phyloP scores from a whole-genome alignment of 148 eudicot genomes.

The Rhododendron kiyosumense region DNA sequence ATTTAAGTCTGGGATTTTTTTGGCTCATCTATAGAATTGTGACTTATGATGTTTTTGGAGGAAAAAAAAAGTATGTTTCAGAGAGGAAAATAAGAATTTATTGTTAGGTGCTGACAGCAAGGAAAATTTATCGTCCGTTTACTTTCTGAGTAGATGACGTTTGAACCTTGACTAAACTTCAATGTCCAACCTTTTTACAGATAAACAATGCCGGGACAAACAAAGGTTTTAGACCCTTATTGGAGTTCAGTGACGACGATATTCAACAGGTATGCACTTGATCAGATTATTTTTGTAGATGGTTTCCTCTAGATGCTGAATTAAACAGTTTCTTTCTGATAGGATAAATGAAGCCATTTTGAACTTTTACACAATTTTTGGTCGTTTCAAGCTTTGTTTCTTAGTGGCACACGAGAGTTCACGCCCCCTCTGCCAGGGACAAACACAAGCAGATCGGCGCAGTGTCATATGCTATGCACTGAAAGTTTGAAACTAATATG shows the following conservation, averaged over 20 bases:
- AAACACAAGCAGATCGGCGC: neutral
- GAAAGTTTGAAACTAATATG: neutral
- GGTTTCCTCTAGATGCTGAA: neutral
- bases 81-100: neutral
- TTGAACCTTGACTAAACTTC: neutral
- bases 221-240: conserved; percentile 98
- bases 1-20: neutral
- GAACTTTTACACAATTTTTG: neutral
- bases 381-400: neutral
- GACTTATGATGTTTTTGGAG: neutral
- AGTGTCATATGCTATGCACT: neutral
- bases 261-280: conserved; percentile 61
- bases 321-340: neutral
- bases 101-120: neutral
- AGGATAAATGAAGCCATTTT: neutral
- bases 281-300: neutral
- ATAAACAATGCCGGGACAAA: conserved; percentile 96
- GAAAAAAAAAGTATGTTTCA: neutral
- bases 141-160: neutral
- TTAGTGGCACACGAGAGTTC: neutral
- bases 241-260: conserved; percentile 87
- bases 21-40: neutral
- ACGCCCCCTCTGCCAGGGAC: neutral
- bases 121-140: neutral
- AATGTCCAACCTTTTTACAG: conserved; percentile 30